Evolutionary conservation across 192 early-diverging fungal genomes (phyloP).

Genomic region (Chytriomyces confervae): DNA sequence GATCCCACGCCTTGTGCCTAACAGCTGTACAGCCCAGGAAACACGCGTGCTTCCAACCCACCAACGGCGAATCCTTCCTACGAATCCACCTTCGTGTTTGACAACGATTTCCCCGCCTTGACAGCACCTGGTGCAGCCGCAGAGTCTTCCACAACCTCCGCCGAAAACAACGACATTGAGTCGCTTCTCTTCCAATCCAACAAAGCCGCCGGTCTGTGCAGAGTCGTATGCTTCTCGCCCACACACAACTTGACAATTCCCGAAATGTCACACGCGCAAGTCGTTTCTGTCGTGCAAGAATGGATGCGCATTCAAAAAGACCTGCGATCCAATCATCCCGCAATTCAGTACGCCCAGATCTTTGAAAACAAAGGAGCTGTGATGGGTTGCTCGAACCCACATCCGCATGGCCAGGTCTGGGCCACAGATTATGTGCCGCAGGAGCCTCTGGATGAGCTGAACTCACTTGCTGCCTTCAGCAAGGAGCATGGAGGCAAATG

Average conservation of each 20-base stretch:
- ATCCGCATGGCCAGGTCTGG: conserved; percentile 95
- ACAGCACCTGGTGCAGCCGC: conserved; percentile 25
- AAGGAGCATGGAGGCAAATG: conserved; percentile 60
- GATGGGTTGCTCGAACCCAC: conserved; percentile 98
- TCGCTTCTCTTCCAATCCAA: conserved; percentile 40
- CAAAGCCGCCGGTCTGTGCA: conserved; percentile 73
- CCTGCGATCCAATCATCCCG: conserved; percentile 47
- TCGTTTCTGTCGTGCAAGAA: conserved; percentile 67
- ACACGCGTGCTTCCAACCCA: conserved; percentile 74
- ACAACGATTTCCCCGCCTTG: conserved; percentile 94
- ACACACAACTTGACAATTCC: conserved; percentile 88
- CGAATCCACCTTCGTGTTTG: conserved; percentile 79
- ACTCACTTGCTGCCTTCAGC: conserved; percentile 65
- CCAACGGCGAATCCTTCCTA: conserved; percentile 75
- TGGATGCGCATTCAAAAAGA: conserved; percentile 75
- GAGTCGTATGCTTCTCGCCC: conserved; percentile 92
- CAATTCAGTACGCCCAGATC: conserved; percentile 85
- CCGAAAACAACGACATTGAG: neutral
- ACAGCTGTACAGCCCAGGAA: conserved; percentile 74
- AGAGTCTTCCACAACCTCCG: neutral
- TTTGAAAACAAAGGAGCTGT: conserved; percentile 98
- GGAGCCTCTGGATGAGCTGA: conserved; percentile 78
- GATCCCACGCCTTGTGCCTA: neutral
- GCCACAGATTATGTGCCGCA: conserved; percentile 82
- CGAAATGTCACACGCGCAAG: conserved; percentile 75